These are phyloP conservation scores for Coemansia sp. DNA, from an alignment of 192 early-diverging fungal genomes.

Conservation along the genomic window DNA sequence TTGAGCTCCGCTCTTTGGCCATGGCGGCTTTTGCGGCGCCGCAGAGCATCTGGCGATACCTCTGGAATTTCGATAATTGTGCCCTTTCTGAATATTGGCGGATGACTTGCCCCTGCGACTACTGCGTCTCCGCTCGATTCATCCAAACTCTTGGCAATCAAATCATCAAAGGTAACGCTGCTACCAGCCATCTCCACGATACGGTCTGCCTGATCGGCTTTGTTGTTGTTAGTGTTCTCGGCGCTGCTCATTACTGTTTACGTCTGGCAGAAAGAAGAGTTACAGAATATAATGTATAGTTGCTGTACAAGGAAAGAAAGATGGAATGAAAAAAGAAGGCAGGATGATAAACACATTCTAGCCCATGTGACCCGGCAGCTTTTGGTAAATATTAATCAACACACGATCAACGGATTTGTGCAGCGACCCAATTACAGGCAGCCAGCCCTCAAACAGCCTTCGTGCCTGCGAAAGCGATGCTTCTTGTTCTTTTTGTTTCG, in stretches of 20 bases:
- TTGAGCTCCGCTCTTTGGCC: constrained; percentile 8
- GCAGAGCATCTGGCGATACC: neutral
- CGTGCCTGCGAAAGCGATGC: too few relatives aligned
- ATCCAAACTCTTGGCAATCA: constrained; percentile 28
- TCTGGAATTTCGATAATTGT: constrained; percentile 47
- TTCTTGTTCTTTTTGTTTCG: neutral
- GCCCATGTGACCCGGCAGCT: too few relatives aligned
- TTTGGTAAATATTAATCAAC: too few relatives aligned
- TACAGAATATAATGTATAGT: too few relatives aligned
- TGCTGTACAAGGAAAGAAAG: too few relatives aligned
- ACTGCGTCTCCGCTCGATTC: constrained; percentile 1
- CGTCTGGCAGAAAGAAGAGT: neutral
- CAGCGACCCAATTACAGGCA: too few relatives aligned
- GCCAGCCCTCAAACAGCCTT: too few relatives aligned
- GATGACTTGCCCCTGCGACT: constrained; percentile 47
- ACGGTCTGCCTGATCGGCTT: neutral
- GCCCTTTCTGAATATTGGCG: constrained; percentile 42
- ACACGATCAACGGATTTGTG: too few relatives aligned
- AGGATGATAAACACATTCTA: too few relatives aligned
- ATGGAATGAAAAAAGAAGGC: too few relatives aligned
- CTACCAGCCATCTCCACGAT: neutral
- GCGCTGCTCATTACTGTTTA: constrained; percentile 1
- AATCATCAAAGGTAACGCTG: constrained; percentile 21
- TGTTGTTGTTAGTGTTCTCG: neutral
- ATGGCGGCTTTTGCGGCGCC: constrained; percentile 8